Evolutionary conservation across 331 rosid genomes (phyloP).

Genomic region (Quercus lobata): DNA sequence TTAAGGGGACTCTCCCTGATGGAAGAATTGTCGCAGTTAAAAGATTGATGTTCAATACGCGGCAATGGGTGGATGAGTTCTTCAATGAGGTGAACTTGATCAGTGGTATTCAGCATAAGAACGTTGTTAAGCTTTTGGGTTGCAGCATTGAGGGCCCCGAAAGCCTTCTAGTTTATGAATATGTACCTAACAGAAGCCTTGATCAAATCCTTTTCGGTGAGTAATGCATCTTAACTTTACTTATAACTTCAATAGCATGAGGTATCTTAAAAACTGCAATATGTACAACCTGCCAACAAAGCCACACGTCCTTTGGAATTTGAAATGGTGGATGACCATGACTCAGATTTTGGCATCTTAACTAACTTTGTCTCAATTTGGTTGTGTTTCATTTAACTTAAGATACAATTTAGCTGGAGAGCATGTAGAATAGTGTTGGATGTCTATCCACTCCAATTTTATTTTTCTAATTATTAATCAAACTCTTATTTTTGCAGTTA

Average conservation of each 20-base stretch:
- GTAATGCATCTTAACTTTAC: neutral
- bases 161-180: conserved; percentile 62
- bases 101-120: conserved; percentile 52
- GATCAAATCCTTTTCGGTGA: conserved; percentile 50
- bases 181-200: conserved; percentile 50
- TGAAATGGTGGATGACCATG: neutral
- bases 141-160: conserved; percentile 73
- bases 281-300: neutral
- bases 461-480: too few relatives aligned
- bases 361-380: too few relatives aligned
- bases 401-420: too few relatives aligned
- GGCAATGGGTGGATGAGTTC: conserved; percentile 53
- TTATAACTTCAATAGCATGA: neutral
- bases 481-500: conserved; percentile 19
- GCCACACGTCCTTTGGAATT: neutral
- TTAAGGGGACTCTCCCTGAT: conserved; percentile 44
- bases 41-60: conserved; percentile 39
- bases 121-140: conserved; percentile 58
- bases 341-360: too few relatives aligned
- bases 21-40: conserved; percentile 54
- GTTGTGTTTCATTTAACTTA: too few relatives aligned
- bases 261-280: neutral
- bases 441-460: too few relatives aligned
- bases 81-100: conserved; percentile 60
- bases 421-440: too few relatives aligned